Conservation (phyloP, 805 yeast species). For the Candida gorgasii region DNA sequence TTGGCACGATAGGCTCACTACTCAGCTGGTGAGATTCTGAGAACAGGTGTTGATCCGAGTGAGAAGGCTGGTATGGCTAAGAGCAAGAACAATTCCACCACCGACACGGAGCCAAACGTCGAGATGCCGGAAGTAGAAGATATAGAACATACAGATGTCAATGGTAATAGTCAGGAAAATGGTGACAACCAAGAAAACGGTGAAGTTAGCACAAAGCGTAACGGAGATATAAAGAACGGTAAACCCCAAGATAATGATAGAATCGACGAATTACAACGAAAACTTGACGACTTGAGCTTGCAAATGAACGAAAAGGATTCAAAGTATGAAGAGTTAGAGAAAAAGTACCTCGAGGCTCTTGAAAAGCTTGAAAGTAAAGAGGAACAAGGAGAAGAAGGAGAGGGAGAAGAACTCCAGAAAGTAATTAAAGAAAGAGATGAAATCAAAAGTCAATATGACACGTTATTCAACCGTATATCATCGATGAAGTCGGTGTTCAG, state of each 20-base stretch:
- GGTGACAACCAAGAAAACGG: neutral
- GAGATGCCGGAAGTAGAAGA: too few species aligned
- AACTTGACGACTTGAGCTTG: constrained; percentile 1
- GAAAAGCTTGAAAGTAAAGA: neutral
- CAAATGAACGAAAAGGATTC: neutral
- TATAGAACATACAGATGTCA: too few species aligned
- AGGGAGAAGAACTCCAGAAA: constrained; percentile 2
- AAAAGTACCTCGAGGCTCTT: neutral
- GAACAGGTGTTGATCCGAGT: neutral
- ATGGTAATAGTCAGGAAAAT: neutral
- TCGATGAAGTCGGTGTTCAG: constrained; percentile 72
- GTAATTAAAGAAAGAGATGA: constrained; percentile 55
- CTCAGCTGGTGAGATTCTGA: neutral
- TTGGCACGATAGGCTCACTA: too few species aligned
- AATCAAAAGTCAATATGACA: constrained; percentile 60
- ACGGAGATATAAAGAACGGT: constrained; percentile 1
- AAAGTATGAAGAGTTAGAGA: constrained; percentile 10
- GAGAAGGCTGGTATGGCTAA: constrained; percentile 7
- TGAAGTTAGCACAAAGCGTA: neutral
- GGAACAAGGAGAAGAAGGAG: constrained; percentile 1
- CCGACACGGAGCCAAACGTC: neutral
- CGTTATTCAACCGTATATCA: constrained; percentile 60
- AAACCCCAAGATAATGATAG: neutral
- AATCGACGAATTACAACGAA: constrained; percentile 1
- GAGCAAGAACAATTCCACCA: constrained; percentile 2